These are phyloP conservation scores for Penicillium bovifimosum DNA, from an alignment of 495 filamentous ascomycete species.

Conservation along the genomic window DNA sequence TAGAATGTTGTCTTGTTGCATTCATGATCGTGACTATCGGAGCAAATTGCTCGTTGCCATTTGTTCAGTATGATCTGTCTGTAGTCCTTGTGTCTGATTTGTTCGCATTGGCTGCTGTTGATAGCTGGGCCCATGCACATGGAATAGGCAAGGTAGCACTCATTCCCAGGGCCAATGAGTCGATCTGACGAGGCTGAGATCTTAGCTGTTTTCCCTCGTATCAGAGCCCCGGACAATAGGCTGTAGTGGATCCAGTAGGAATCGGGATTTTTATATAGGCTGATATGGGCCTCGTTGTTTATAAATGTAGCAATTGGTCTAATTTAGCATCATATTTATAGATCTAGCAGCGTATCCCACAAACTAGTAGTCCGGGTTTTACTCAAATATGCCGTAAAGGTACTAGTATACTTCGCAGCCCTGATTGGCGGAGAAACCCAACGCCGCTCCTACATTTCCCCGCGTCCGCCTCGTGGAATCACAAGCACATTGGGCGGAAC, in stretches of 20 bases:
- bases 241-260: not conserved
- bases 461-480: constrained; percentile 17
- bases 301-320: not conserved
- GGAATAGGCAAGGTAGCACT: not conserved
- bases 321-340: no score
- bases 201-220: constrained; percentile 23
- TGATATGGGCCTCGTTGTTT: not conserved
- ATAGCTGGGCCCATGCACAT: not conserved
- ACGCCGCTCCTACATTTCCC: constrained; percentile 19
- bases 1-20: not conserved
- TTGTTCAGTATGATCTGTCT: not conserved
- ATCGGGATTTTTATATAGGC: not conserved
- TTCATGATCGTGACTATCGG: not conserved
- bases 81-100: not conserved
- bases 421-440: constrained; percentile 41
- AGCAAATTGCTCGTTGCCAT: not conserved
- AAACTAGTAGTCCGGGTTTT: no score
- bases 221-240: constrained; percentile 6
- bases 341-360: no score
- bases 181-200: constrained; percentile 7
- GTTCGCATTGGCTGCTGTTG: not conserved
- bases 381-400: no score
- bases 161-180: constrained; percentile 7
- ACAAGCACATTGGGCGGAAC: constrained; percentile 2
- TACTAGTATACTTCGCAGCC: not conserved